Percentiles rank a stretch among this genome's conserved stretches.
Evolutionary conservation across 1,284 basidiomycete genomes (phyloP).

Genomic region (Fomitiporia mediterranea): DNA sequence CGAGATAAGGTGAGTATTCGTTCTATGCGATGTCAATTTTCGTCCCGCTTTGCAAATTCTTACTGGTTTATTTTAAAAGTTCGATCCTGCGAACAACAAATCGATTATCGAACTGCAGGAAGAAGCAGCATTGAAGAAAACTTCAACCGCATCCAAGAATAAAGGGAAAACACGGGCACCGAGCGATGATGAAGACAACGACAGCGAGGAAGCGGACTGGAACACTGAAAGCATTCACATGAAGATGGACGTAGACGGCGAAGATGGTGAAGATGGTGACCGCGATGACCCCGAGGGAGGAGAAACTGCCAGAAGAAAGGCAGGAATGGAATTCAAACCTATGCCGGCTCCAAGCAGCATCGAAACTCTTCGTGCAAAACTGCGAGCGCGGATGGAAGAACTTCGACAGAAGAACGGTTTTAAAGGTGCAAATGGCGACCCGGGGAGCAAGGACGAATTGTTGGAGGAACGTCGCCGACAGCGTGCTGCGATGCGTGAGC

Average conservation of each 20-base stretch:
- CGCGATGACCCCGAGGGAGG: constrained; percentile 24
- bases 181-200: constrained; percentile 29
- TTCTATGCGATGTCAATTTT: neutral
- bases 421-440: constrained; percentile 34
- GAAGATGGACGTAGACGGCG: constrained; percentile 30
- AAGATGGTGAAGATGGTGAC: constrained; percentile 26
- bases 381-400: constrained; percentile 73
- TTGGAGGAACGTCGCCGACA: constrained; percentile 74
- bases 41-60: neutral
- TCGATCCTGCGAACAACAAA: constrained; percentile 87
- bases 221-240: constrained; percentile 25
- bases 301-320: constrained; percentile 23
- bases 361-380: constrained; percentile 66
- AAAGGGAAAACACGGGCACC: constrained; percentile 36
- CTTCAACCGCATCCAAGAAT: constrained; percentile 37
- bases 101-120: constrained; percentile 74
- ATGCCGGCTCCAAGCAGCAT: constrained; percentile 70
- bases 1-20: constrained; percentile 65
- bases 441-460: constrained; percentile 71
- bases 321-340: constrained; percentile 41
- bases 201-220: constrained; percentile 32
- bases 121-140: constrained; percentile 49
- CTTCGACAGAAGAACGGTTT: constrained; percentile 41
- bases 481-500: constrained; percentile 78
- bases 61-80: constrained; percentile 41